A percentile compares a stretch with the other conserved stretches of the same genome.
phyloP scores from a whole-genome alignment of 164 flowering plant species.

The Umbellularia californica region DNA sequence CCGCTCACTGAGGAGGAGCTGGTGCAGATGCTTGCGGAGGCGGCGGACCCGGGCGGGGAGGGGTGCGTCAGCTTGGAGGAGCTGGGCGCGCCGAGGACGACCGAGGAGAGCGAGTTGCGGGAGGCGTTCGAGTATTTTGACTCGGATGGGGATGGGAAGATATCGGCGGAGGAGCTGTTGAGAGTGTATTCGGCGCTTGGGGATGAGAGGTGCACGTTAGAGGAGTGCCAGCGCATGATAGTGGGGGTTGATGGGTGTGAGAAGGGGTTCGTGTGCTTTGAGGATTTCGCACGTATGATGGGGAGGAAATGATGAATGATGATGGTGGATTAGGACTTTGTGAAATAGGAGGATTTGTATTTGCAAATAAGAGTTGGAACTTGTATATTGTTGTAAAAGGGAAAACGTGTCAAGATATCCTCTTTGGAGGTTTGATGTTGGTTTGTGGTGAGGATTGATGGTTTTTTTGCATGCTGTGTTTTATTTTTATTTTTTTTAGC shows the following conservation, averaged over 20 bases:
- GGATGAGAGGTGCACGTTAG: slow-evolving; percentile 69
- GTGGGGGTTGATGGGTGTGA: slow-evolving; percentile 54
- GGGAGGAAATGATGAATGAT: not conserved
- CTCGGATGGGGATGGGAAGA: slow-evolving; percentile 70
- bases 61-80: slow-evolving; percentile 57
- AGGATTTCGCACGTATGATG: slow-evolving; percentile 83
- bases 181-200: slow-evolving; percentile 46
- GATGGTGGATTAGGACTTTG: no score
- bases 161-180: slow-evolving; percentile 77
- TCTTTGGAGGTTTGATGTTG: no score
- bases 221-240: slow-evolving; percentile 81
- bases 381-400: no score
- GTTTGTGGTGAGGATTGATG: no score
- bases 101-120: slow-evolving; percentile 43
- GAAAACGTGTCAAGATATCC: no score
- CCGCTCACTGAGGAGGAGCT: slow-evolving; percentile 50
- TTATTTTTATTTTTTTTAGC: no score
- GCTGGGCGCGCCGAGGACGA: slow-evolving; percentile 27
- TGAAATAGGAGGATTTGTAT: no score
- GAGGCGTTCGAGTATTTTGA: slow-evolving; percentile 69
- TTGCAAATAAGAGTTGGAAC: no score
- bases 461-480: no score
- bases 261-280: slow-evolving; percentile 86
- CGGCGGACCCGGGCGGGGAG: slow-evolving; percentile 50
- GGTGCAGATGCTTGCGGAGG: slow-evolving; percentile 38